A percentile compares a stretch with the other conserved stretches of the same genome.
Evolutionary conservation across 176 grass and related monocot genomes (phyloP).

Genomic region (Tuctoria greenei): DNA sequence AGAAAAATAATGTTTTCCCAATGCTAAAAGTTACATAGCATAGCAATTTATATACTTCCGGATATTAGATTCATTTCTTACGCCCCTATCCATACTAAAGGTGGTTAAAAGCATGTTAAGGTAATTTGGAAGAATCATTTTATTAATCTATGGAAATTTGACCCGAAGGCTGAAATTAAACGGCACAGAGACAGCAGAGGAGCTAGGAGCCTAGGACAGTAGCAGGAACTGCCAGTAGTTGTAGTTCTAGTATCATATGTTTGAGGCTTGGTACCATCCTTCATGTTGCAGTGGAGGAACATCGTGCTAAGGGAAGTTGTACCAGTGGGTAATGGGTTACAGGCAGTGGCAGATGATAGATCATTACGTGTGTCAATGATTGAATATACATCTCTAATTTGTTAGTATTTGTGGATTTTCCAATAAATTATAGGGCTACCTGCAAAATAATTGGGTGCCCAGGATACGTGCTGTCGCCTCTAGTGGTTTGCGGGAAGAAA

Average conservation of each 20-base stretch:
- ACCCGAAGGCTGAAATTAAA: no score
- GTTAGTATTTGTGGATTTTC: neutral
- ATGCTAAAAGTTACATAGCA: conserved; percentile 11
- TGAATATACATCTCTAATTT: neutral
- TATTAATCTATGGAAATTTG: neutral
- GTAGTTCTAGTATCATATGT: conserved; percentile 19
- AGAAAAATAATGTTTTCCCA: neutral
- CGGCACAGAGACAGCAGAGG: neutral
- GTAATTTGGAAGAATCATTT: conserved; percentile 7
- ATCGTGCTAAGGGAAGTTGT: neutral
- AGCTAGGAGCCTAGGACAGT: neutral
- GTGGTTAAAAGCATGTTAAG: neutral
- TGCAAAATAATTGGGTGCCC: neutral
- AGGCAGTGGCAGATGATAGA: conserved; percentile 6
- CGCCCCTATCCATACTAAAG: conserved; percentile 6
- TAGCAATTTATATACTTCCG: neutral
- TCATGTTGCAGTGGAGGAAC: neutral
- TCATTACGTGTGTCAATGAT: neutral
- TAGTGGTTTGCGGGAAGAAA: no score
- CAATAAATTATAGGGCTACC: neutral
- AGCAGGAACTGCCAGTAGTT: neutral
- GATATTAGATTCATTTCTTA: neutral
- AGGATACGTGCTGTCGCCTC: neutral
- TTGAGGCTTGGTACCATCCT: conserved; percentile 14
- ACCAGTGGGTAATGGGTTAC: conserved; percentile 15